A percentile compares a stretch with the other conserved stretches of the same genome.
phyloP scores from a whole-genome alignment of 2,329 filamentous ascomycete genomes.

The Phialophora tarda region DNA sequence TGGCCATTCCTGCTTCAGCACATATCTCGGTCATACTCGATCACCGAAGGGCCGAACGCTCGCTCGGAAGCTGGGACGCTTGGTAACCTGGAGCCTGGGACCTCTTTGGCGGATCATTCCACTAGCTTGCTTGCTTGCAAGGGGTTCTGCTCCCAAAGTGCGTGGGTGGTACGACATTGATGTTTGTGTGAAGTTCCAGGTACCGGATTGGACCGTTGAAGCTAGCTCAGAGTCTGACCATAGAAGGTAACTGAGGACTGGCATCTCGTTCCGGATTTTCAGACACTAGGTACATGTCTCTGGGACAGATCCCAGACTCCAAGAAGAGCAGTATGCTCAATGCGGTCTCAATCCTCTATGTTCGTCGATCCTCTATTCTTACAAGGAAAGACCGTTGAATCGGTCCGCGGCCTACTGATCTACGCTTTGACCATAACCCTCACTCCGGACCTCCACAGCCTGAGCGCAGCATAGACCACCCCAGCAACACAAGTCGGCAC shows the following conservation, averaged over 20 bases:
- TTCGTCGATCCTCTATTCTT: not conserved
- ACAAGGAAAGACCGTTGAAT: not conserved
- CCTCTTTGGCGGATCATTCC: not conserved
- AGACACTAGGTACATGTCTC: not conserved
- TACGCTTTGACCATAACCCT: slow-evolving; percentile 24
- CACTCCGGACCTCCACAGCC: slow-evolving; percentile 16
- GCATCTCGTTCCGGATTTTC: not conserved
- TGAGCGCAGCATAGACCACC: slow-evolving; percentile 11
- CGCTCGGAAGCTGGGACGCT: not conserved
- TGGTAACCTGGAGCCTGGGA: not conserved
- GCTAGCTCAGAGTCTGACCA: not conserved
- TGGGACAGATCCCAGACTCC: no score
- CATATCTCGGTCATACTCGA: not conserved
- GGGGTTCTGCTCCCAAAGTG: not conserved
- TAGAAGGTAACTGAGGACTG: not conserved
- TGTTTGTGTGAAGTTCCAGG: not conserved
- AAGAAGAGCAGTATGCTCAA: not conserved
- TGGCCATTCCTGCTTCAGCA: not conserved
- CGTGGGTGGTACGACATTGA: not conserved
- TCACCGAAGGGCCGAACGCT: not conserved
- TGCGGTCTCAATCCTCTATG: not conserved
- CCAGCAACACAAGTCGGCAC: slow-evolving; percentile 16
- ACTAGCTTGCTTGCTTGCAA: not conserved
- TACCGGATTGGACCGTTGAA: not conserved
- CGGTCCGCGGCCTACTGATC: not conserved